Evolutionary conservation across 192 early-diverging fungal species (phyloP), one percentile per base, ranked within the genome.

Genomic region (Podila epicladia): DNA sequence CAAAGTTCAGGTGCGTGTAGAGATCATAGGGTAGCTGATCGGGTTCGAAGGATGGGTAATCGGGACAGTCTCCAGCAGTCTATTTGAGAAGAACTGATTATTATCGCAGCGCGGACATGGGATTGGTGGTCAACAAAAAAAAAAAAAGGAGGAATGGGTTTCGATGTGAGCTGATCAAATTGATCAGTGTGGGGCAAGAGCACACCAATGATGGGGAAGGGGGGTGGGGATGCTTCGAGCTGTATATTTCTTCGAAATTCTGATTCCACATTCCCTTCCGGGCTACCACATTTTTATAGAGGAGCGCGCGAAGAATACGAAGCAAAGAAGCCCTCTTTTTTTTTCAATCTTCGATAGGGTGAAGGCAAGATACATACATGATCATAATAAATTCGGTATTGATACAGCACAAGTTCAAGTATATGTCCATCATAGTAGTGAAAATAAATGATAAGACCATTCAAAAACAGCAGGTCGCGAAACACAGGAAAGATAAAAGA

Each of bases 1-100:
- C 77, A 53, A 69, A 80, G 63, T 80, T 80, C 31, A 80, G 41
- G 57, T 80, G 77, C 22, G 77, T 80, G n/a, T 80, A 80, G 5
- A 80, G 64, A 0, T 80, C 62, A 45, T 80, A 80, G 1, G 77
- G 77, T 15, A 80, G 62, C 26, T 73, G 24, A 1, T 61, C 29
- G 8, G 77, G 77, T 7, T 50, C 77, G 49, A 80, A 80, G 0
- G 77, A 72, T 32, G 70, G 64, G 12, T 79, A 64, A 48, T 79
- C 65, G 17, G 65, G 11, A 29, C 73, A 77, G 2, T 65, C 67
- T 58, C 65, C 70, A 13, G 65, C 76, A 19, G 76, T 78, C 75
- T 78, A 31, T 50, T 35, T 33, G 5, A 62, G 45, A 26, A 5
- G 15, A 28, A 22, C 19, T 9, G 24, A 59, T 15, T 22, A n/a